phyloP scores from a whole-genome alignment of 225 moss, liverwort and hornwort genomes.

The Antitrichia curtipendula region DNA sequence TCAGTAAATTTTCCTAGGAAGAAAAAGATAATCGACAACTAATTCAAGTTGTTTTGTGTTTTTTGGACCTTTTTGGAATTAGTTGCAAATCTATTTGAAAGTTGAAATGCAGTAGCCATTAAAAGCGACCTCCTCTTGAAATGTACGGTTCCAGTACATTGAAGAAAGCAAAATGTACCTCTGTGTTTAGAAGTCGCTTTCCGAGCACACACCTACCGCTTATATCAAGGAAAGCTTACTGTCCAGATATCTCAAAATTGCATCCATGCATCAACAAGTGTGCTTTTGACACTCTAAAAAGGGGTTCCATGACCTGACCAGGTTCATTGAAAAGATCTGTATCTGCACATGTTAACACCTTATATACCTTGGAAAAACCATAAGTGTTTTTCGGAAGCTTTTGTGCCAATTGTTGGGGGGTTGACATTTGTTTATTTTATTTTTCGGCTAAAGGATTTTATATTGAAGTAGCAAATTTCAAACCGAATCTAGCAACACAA shows the following conservation, averaged over 20 bases:
- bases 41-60: accelerated
- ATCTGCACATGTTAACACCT: neutral
- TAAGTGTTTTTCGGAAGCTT: neutral
- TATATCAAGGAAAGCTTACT: neutral
- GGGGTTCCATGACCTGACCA: neutral
- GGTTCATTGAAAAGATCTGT: neutral
- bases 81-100: neutral
- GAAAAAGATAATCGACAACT: neutral
- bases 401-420: neutral
- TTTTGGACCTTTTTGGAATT: neutral
- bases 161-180: neutral
- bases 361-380: neutral
- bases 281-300: neutral
- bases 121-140: accelerated
- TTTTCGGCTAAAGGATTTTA: neutral
- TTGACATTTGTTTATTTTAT: neutral
- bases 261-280: neutral
- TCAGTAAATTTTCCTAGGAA: accelerated
- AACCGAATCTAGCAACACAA: neutral
- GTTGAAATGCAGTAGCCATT: accelerated
- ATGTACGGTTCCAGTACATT: neutral
- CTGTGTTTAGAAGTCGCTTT: neutral
- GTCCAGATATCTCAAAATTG: neutral
- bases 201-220: neutral
- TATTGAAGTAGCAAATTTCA: neutral